A percentile compares a stretch with the other conserved stretches of the same genome.
Evolutionary conservation across 345 rosid genomes (phyloP).

Genomic region (Salix caprea): DNA sequence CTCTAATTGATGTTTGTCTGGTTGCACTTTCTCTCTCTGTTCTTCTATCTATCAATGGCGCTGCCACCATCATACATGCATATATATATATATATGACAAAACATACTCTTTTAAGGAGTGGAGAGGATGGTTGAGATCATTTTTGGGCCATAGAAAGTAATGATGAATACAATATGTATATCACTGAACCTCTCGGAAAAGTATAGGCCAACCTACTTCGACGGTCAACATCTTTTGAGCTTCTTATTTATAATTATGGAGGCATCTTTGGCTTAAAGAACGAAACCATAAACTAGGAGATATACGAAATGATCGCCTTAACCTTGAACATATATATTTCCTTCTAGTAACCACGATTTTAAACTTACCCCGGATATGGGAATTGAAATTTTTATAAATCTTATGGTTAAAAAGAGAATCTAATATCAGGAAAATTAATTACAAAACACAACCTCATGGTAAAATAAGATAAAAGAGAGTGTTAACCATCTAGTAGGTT

Average conservation of each 20-base stretch:
- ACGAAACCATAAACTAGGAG: too few species aligned
- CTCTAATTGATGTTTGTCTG: background rate
- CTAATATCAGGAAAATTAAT: too few species aligned
- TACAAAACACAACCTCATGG: too few species aligned
- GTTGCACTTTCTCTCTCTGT: background rate
- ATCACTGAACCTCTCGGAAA: background rate
- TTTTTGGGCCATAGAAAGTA: background rate
- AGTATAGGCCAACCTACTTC: background rate
- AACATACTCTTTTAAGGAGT: background rate
- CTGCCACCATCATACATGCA: background rate
- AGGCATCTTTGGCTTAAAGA: background rate
- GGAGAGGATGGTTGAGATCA: background rate
- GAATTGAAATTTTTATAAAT: too few species aligned
- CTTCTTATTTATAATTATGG: background rate
- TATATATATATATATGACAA: background rate
- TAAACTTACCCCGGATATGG: too few species aligned
- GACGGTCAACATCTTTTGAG: constrained; percentile 3
- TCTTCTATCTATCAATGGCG: background rate
- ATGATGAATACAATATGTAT: background rate
- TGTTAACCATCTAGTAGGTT: too few species aligned
- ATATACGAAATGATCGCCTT: too few species aligned
- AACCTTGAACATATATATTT: too few species aligned
- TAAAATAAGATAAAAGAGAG: too few species aligned
- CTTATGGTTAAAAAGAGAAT: too few species aligned
- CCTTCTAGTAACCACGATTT: too few species aligned